Base-by-base conservation (phyloP, 129 eudicot species). In the Pseudognaphalium luteoalbum region DNA sequence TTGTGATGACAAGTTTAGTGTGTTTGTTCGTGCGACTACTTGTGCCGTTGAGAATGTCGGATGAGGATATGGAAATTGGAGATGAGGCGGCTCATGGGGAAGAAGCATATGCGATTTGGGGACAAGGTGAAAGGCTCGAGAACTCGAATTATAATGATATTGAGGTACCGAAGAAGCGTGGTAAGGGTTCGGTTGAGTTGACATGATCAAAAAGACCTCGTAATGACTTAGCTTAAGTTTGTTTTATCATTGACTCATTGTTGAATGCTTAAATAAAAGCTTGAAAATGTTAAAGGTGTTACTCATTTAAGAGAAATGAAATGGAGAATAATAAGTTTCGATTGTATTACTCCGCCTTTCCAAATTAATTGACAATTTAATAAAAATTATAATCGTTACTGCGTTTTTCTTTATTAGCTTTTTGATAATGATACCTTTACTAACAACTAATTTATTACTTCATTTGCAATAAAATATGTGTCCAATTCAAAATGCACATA, bases 31-130 rank as follows among this genome's bases (percentile, higher is more conserved):
- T 88, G 39, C 82, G 63, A 62, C 62, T 85, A 20, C 19, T 88
- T 25, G 87, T 88, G 60, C 93, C 93, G 0, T 56, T 86, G 68
- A 84, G 93, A 66, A 88, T 88, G 90, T 71, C 86, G 0, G 90
- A 86, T 19, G 93, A 88, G 62, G 93, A 86, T 70, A 86, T 88
- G 90, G 90, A 86, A 82, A 62, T 88, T 2, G 93, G 93, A 6
- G 93, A 86, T 65, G 90, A 88, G 44, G 93, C 93, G 12, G 86
- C 85, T 7, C 93, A 88, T 67, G 93, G 93, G 20, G 93, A 88
- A 44, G 93, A 88, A 73, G 93, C 93, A 9, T 88, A 88, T 76
- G 90, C 93, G 25, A 81, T 88, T 30, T 88, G 93, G 93, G 93
- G 93, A 20, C 86, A 88, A 71, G 93, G 93, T 10, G 93, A 88